These are phyloP conservation scores for Ogataea nakhonphanomensis DNA, from an alignment of 805 yeast species.

Conservation along the genomic window DNA sequence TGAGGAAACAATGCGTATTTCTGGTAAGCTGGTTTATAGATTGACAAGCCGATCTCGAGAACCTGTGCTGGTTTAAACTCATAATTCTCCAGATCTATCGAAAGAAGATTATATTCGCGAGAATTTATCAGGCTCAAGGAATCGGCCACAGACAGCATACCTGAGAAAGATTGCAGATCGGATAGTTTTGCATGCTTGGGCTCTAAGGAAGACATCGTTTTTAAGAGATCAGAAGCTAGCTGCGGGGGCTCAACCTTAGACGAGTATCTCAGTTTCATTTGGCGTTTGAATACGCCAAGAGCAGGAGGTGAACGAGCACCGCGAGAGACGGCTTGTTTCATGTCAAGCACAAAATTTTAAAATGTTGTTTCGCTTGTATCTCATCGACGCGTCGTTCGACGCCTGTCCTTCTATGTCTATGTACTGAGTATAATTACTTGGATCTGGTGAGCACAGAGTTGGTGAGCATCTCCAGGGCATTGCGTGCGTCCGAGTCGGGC, in stretches of 20 bases:
- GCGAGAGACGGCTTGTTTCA: too few relatives aligned
- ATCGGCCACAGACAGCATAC: slow-evolving; percentile 18
- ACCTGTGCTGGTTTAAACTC: slow-evolving; percentile 16
- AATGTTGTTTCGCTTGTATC: background rate
- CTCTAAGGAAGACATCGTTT: background rate
- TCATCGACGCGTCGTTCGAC: slow-evolving; percentile 5
- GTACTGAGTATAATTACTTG: slow-evolving; percentile 39
- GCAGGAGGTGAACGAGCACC: too few relatives aligned
- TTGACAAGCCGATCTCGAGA: slow-evolving; percentile 30
- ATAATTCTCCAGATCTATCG: slow-evolving; percentile 29
- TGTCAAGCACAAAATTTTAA: background rate
- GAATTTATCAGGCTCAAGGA: slow-evolving; percentile 24
- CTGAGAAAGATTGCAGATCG: background rate
- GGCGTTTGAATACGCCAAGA: too few relatives aligned
- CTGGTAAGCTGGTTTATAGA: slow-evolving; percentile 32
- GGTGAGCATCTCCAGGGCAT: slow-evolving; percentile 82
- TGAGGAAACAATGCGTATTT: slow-evolving; percentile 30
- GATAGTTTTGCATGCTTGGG: background rate
- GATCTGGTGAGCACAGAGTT: slow-evolving; percentile 78
- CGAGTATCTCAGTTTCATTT: too few relatives aligned
- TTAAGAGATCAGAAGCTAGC: background rate
- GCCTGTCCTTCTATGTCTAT: slow-evolving; percentile 15
- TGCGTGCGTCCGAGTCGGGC: slow-evolving; percentile 87
- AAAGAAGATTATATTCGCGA: slow-evolving; percentile 21
- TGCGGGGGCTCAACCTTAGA: background rate